Evolutionary conservation across 805 yeast genomes (phyloP).

Genomic region (Hemisphaericaspora nanyangensis): DNA sequence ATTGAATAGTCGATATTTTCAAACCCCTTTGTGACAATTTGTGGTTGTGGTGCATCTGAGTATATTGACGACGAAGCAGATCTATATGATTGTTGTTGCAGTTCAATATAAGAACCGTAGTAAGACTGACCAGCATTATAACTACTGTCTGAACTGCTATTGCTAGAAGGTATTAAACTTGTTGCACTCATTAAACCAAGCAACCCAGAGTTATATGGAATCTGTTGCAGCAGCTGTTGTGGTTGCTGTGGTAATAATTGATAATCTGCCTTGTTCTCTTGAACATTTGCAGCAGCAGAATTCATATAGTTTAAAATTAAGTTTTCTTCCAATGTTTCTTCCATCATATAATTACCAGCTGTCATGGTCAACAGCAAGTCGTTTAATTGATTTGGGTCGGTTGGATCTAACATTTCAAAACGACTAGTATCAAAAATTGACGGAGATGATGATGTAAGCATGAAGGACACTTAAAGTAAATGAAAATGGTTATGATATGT

Average conservation of each 20-base stretch:
- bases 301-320: neutral
- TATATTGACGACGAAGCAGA: constrained; percentile 6
- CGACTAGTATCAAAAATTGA: constrained; percentile 9
- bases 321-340: neutral
- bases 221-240: neutral
- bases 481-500: no score
- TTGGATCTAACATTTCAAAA: constrained; percentile 17
- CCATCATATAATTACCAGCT: neutral
- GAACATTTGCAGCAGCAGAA: neutral
- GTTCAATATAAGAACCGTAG: constrained; percentile 2
- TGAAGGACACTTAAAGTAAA: neutral
- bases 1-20: neutral
- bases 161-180: neutral
- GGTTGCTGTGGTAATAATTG: no score
- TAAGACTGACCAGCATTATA: constrained; percentile 6
- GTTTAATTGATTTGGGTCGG: constrained; percentile 11
- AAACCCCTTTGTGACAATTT: neutral
- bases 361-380: constrained; percentile 10
- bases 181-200: neutral
- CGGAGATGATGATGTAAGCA: constrained; percentile 11
- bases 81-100: constrained; percentile 6
- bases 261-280: no score
- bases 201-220: neutral
- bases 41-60: constrained; percentile 1
- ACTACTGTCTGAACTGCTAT: constrained; percentile 1